phyloP scores from a whole-genome alignment of 306 rosid genomes.

The Canavalia gladiata region DNA sequence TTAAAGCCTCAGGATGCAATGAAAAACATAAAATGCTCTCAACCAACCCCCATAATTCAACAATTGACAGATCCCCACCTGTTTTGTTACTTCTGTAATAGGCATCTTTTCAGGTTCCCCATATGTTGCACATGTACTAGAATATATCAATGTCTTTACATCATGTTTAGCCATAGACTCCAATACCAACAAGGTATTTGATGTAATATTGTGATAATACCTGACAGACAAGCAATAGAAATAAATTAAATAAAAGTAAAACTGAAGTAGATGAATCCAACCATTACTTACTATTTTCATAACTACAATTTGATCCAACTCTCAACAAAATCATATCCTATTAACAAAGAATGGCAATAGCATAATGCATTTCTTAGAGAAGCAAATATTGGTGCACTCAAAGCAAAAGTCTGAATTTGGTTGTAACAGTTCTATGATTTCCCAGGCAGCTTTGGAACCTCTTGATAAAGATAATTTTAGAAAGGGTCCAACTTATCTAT shows the following conservation, averaged over 20 bases:
- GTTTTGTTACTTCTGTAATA: constrained; percentile 86
- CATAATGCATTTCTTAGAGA: constrained; percentile 1
- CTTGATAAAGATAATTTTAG: constrained; percentile 1
- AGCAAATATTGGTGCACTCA: neutral
- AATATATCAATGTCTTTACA: constrained; percentile 91
- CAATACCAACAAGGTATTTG: constrained; percentile 84
- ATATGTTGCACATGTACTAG: constrained; percentile 97
- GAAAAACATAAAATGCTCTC: constrained; percentile 14
- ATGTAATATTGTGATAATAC: constrained; percentile 97
- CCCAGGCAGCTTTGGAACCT: constrained; percentile 4
- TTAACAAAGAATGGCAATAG: neutral
- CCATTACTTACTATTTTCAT: neutral
- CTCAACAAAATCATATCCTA: constrained; percentile 24
- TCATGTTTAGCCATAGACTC: constrained; percentile 85
- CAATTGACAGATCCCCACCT: constrained; percentile 58
- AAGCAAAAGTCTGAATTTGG: neutral
- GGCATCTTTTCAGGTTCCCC: constrained; percentile 99
- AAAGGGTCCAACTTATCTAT: neutral
- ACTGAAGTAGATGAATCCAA: constrained; percentile 16
- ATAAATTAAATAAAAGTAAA: constrained; percentile 1
- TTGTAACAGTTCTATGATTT: neutral
- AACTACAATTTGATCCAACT: constrained; percentile 13
- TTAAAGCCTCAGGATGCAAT: constrained; percentile 28
- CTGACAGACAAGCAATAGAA: constrained; percentile 52
- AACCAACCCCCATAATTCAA: constrained; percentile 34